Evolutionary conservation across 257 asterid species (phyloP).

Genomic region (Buddleja alternifolia): DNA sequence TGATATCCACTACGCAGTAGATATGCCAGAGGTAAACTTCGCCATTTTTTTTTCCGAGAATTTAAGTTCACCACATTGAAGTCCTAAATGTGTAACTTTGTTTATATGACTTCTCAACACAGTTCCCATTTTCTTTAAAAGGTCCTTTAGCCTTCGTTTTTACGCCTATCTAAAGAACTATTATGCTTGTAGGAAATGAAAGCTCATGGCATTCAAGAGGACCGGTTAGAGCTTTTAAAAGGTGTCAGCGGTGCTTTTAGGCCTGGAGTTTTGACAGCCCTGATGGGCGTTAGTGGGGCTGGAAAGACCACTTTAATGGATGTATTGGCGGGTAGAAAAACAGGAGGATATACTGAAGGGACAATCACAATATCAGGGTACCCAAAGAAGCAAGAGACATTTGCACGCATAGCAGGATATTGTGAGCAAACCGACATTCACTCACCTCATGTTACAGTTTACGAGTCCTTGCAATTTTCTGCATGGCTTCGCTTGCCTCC

Average conservation of each 20-base stretch:
- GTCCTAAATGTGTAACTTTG: background rate
- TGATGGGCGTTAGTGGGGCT: constrained; percentile 88
- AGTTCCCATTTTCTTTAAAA: background rate
- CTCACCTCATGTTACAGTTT: constrained; percentile 79
- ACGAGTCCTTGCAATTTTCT: constrained; percentile 69
- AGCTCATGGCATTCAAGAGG: constrained; percentile 57
- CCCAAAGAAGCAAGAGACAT: constrained; percentile 73
- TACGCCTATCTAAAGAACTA: constrained; percentile 1
- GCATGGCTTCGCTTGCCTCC: constrained; percentile 78
- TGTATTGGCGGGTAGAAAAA: constrained; percentile 82
- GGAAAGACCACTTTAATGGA: constrained; percentile 87
- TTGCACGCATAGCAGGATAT: constrained; percentile 81
- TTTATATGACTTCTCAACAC: background rate
- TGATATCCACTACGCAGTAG: constrained; percentile 69
- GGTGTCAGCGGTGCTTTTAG: constrained; percentile 80
- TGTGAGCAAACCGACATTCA: constrained; percentile 88
- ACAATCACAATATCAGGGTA: constrained; percentile 69
- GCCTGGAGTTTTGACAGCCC: constrained; percentile 82
- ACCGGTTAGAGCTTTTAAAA: constrained; percentile 65
- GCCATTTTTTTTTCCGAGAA: background rate
- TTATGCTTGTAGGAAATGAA: constrained; percentile 63
- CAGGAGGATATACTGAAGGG: constrained; percentile 77
- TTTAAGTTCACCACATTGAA: background rate
- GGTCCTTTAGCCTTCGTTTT: no score
- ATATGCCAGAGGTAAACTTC: constrained; percentile 75